These are phyloP conservation scores for Thelonectria blattea DNA, from an alignment of 2,329 filamentous ascomycete species.

Conservation along the genomic window DNA sequence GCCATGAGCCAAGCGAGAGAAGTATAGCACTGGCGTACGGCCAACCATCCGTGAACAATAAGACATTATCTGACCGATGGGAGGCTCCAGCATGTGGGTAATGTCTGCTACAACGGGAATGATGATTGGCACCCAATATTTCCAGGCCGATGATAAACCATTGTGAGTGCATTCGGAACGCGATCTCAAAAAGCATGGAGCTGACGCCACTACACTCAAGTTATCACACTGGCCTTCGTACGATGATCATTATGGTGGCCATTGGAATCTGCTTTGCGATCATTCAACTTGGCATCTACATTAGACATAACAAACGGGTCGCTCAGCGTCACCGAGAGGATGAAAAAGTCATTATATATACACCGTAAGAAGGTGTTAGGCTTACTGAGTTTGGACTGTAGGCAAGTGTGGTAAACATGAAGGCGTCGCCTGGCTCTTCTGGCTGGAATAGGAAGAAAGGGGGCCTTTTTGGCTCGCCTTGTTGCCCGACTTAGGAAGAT, in stretches of 20 bases:
- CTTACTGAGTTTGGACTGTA: no score
- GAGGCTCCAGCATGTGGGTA: slow-evolving; percentile 47
- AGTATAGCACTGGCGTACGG: slow-evolving; percentile 54
- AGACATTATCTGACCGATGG: slow-evolving; percentile 5
- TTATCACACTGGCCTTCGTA: slow-evolving; percentile 51
- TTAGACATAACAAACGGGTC: slow-evolving; percentile 41
- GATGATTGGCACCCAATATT: slow-evolving; percentile 59
- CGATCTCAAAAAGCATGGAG: no score
- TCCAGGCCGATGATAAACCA: slow-evolving; percentile 49
- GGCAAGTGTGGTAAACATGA: no score
- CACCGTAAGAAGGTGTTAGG: not conserved
- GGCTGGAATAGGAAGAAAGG: no score
- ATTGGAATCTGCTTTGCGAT: slow-evolving; percentile 48
- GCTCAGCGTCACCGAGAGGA: not conserved
- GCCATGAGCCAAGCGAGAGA: slow-evolving; percentile 41
- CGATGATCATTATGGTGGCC: slow-evolving; percentile 52
- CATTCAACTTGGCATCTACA: slow-evolving; percentile 49
- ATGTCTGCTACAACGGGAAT: slow-evolving; percentile 58
- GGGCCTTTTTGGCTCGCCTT: no score
- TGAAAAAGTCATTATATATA: not conserved
- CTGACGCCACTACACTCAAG: slow-evolving; percentile 31
- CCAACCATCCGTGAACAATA: no score
- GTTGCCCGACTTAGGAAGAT: no score
- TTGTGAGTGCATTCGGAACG: slow-evolving; percentile 38
- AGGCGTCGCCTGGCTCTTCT: no score